Conservation (phyloP, 73 alveolate species). For the Tetrahymena borealis region DNA sequence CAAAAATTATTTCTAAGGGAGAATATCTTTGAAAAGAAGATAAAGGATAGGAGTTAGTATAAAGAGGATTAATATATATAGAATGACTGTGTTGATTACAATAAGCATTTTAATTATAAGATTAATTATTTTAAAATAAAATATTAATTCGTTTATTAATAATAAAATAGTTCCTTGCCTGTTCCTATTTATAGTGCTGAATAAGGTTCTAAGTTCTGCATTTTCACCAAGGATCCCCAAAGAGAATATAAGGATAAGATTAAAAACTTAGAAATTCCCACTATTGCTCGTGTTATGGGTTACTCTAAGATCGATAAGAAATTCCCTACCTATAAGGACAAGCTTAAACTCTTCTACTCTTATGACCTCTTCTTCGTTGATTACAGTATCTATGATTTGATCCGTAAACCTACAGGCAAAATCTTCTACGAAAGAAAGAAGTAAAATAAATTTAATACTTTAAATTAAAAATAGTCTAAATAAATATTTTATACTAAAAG, state of each 20-base stretch:
- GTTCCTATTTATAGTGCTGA: constrained; percentile 52
- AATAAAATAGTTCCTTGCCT: constrained; percentile 18
- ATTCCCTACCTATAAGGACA: constrained; percentile 42
- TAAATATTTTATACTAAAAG: neutral
- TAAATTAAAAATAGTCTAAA: no score
- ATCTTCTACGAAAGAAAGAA: constrained; percentile 76
- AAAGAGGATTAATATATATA: no score
- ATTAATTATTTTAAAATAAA: no score
- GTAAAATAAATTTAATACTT: constrained; percentile 40
- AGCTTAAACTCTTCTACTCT: constrained; percentile 53
- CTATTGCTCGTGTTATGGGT: constrained; percentile 58
- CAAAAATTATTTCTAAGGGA: no score
- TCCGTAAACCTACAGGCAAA: constrained; percentile 74
- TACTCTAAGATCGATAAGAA: constrained; percentile 36
- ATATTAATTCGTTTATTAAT: no score
- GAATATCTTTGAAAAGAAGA: no score
- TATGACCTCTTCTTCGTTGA: constrained; percentile 84
- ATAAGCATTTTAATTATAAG: no score
- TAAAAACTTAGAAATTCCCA: constrained; percentile 57
- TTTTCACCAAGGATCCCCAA: constrained; percentile 58
- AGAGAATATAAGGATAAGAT: constrained; percentile 57
- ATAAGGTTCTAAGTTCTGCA: constrained; percentile 44
- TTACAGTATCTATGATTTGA: constrained; percentile 63
- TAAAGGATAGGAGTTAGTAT: no score
- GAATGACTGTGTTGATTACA: no score